phyloP scores from a whole-genome alignment of 2,329 filamentous ascomycete species.

The Nectriaceae sp. region DNA sequence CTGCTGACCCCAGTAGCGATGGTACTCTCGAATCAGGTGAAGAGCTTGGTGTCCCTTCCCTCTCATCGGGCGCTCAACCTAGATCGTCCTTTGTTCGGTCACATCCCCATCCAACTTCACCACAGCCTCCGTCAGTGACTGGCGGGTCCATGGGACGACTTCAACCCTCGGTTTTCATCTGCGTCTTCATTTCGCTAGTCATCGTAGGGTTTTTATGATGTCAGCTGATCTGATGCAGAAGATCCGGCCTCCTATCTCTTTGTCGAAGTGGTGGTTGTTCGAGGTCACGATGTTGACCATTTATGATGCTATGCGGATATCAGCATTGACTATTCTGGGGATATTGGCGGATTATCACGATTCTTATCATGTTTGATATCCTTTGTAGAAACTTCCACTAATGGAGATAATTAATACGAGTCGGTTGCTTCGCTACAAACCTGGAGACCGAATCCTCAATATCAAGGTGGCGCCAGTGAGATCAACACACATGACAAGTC shows the following conservation, averaged over 20 bases:
- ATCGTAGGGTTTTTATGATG: not conserved
- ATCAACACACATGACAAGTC: no score
- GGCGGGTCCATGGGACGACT: constrained; percentile 1
- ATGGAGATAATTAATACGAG: constrained; percentile 7
- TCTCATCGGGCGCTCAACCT: not conserved
- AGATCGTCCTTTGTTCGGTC: constrained; percentile 1
- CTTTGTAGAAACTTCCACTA: constrained; percentile 18
- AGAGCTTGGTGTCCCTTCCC: not conserved
- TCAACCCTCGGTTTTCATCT: not conserved
- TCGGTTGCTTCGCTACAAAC: no score
- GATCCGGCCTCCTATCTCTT: no score
- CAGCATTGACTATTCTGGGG: constrained; percentile 16
- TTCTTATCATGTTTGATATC: constrained; percentile 20
- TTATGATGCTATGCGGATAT: constrained; percentile 9
- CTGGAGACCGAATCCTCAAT: no score
- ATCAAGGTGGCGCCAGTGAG: no score
- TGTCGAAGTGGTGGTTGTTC: no score
- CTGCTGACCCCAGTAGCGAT: not conserved
- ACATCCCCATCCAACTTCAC: no score
- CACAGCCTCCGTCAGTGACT: constrained; percentile 1
- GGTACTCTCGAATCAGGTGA: no score
- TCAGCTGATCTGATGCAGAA: no score
- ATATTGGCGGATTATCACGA: constrained; percentile 17
- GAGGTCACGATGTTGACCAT: no score
- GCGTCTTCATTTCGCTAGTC: constrained; percentile 1